phyloP scores from a whole-genome alignment of 176 grass and related monocot species.

The Triticum turgidum region DNA sequence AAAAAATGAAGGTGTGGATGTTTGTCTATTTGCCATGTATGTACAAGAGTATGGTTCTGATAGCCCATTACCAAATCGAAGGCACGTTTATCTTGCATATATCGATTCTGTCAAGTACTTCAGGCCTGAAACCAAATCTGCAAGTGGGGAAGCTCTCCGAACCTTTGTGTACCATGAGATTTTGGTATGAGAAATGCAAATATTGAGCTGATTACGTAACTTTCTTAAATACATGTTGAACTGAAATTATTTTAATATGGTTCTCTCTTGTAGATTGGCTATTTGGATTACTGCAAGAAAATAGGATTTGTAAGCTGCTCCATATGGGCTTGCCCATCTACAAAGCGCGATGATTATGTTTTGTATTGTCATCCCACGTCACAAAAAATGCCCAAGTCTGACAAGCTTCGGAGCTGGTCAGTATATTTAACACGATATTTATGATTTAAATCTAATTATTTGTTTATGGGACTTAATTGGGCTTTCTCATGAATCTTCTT shows the following conservation, averaged over 20 bases:
- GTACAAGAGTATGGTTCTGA: slow-evolving; percentile 93
- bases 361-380: slow-evolving; percentile 87
- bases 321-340: slow-evolving; percentile 96
- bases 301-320: slow-evolving; percentile 88
- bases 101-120: slow-evolving; percentile 99
- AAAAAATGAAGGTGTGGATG: slow-evolving; percentile 83
- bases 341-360: slow-evolving; percentile 94
- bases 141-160: slow-evolving; percentile 81
- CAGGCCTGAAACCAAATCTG: slow-evolving; percentile 79
- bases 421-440: slow-evolving; percentile 11
- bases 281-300: slow-evolving; percentile 94
- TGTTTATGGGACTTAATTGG: slow-evolving; percentile 20
- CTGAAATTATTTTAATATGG: slow-evolving; percentile 13
- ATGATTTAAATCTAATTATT: slow-evolving; percentile 15
- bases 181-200: slow-evolving; percentile 62
- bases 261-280: slow-evolving; percentile 60
- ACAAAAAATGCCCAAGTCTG: slow-evolving; percentile 93
- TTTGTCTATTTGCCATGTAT: slow-evolving; percentile 99
- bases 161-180: slow-evolving; percentile 97
- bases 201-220: not conserved
- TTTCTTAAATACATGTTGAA: slow-evolving; percentile 25
- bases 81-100: slow-evolving; percentile 87
- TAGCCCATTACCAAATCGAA: slow-evolving; percentile 74
- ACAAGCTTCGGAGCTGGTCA: slow-evolving; percentile 88
- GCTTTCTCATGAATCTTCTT: slow-evolving; percentile 26